Evolutionary conservation across 2,329 filamentous ascomycete species (phyloP), one percentile per base, ranked within the genome.

Genomic region (Myriosclerotinia curreyana): DNA sequence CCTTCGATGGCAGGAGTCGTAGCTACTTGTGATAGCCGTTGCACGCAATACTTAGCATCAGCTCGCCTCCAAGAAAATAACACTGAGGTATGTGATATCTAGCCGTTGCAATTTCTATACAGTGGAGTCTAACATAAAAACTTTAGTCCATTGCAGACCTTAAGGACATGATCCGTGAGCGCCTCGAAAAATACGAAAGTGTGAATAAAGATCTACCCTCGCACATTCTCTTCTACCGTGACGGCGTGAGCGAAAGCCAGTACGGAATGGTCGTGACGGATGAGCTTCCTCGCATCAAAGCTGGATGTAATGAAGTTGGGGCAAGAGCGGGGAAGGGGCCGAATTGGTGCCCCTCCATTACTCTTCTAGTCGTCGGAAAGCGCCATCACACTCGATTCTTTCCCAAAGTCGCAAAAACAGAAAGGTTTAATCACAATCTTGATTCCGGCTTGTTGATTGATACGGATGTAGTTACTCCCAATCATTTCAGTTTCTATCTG

Each of bases 1-100:
- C 91, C 90, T 1, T 93, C 89, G 72, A 81, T 96, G 50, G 91
- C 91, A 2, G 90, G 86, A 1, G 83, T 96, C 59, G 91, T 96
- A 11, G 86, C 90, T 0, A 94, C 87, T 38, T 74, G 87, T 5
- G 88, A 94, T 72, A 74, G 76, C 0, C 73, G 83, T 1, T 81
- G 94, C 36, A 85, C 80, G 0, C 90, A 95, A 70, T 96, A 89
- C 84, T 90, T 90, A 0, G 89, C 88, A 0, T 81, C 83, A 14
- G 80, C 90, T 49, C 86, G 87, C 74, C 80, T 86, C 38, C 91
- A 96, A 34, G 94, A 42, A 84, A 80, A 1, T 90, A 96, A 72
- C 96, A 89, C 85, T 89, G 90, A 1, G 89, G 88, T 0, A 81
- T 83, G 22, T 38, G 0, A 6, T 31, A 34, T 34, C 5, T 9